phyloP scores from a whole-genome alignment of 805 yeast species.

The Clavispora vitiphila region DNA sequence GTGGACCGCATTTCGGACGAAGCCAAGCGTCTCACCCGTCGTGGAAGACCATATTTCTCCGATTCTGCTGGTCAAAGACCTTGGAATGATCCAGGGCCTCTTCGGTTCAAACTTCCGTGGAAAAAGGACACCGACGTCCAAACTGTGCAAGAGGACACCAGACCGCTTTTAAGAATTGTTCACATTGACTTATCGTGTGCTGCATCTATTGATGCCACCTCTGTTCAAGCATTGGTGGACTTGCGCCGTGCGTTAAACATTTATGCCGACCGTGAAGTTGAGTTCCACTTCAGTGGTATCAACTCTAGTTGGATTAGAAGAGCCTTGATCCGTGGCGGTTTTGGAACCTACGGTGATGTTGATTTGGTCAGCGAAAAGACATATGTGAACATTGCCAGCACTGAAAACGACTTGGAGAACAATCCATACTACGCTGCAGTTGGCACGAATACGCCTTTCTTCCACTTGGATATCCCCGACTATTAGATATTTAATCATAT shows the following conservation, averaged over 20 bases:
- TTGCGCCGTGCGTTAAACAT: conserved; percentile 63
- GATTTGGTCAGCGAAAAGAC: conserved; percentile 33
- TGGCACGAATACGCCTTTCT: conserved; percentile 65
- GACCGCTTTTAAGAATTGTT: conserved; percentile 67
- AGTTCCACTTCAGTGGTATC: conserved; percentile 84
- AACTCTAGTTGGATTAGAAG: conserved; percentile 83
- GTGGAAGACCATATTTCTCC: conserved; percentile 45
- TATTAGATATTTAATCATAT: conserved; percentile 18
- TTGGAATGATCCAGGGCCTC: conserved; percentile 86
- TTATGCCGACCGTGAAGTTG: conserved; percentile 79
- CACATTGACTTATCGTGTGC: conserved; percentile 82
- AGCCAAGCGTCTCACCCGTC: conserved; percentile 54
- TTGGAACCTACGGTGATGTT: conserved; percentile 54
- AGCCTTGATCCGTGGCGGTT: conserved; percentile 69
- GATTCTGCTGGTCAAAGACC: conserved; percentile 59
- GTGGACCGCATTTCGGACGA: conserved; percentile 65
- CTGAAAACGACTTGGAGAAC: conserved; percentile 28
- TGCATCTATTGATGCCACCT: conserved; percentile 71
- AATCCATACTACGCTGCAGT: conserved; percentile 47
- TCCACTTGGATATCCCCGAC: conserved; percentile 74
- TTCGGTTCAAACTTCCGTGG: conserved; percentile 32
- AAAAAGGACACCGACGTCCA: conserved; percentile 15
- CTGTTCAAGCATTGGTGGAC: conserved; percentile 74
- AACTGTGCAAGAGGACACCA: conserved; percentile 28
- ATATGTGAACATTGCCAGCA: conserved; percentile 36